Conservation (phyloP, 306 rosid genomes). For the Lathyrus oleraceus region DNA sequence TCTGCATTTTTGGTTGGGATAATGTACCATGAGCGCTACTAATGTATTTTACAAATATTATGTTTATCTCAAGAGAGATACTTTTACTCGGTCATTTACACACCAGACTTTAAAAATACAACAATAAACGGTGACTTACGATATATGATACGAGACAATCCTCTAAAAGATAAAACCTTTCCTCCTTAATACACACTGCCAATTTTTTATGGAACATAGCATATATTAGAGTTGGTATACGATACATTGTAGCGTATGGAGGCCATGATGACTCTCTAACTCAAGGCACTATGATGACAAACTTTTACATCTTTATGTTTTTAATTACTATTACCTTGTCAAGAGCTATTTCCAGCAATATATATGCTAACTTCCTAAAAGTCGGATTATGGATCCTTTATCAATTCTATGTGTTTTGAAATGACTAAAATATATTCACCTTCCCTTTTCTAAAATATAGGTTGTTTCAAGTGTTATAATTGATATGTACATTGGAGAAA, state of each 20-base stretch:
- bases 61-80: constrained; percentile 87
- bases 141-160: constrained; percentile 86
- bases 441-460: constrained; percentile 40
- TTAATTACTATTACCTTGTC: too few relatives aligned
- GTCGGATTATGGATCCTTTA: constrained; percentile 40
- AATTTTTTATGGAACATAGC: constrained; percentile 24
- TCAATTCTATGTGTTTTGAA: background rate
- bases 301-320: too few relatives aligned
- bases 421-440: constrained; percentile 20
- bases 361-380: constrained; percentile 93
- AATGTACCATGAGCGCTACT: constrained; percentile 71
- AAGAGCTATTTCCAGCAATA: constrained; percentile 95
- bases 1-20: too few relatives aligned
- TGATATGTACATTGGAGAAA: constrained; percentile 93
- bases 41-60: constrained; percentile 86
- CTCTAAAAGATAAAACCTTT: constrained; percentile 84
- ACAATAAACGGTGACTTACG: constrained; percentile 82
- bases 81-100: constrained; percentile 79
- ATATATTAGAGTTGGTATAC: constrained; percentile 12
- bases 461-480: constrained; percentile 97
- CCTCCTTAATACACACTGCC: constrained; percentile 48
- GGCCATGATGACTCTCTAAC: background rate
- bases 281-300: background rate
- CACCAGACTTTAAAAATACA: constrained; percentile 78
- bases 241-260: background rate